Base-by-base conservation (phyloP, 768 basidiomycete species). In the Mycena crocata region DNA sequence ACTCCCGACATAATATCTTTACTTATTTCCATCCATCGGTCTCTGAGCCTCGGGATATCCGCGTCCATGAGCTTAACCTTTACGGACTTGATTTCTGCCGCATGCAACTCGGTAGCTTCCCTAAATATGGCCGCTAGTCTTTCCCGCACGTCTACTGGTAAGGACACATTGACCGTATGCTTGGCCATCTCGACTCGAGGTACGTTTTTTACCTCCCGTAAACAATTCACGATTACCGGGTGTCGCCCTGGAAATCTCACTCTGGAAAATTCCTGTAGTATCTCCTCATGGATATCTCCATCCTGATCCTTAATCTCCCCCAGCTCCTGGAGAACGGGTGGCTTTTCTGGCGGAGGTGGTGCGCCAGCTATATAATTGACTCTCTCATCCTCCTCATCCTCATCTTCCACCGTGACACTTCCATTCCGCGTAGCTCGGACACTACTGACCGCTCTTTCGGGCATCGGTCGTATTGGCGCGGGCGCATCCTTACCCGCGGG, bases 1-100 rank as follows among this genome's bases (percentile, higher is more conserved):
- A 71, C 57, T 1, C 73, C 74, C 21, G 65, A 49, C 19, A 78
- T 45, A 9, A 78, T 76, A 30, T 77, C 73, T 14, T 51, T 23
- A 34, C 56, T 74, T 14, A 69, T 45, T 14, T 75, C 66, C 30
- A 71, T 56, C 75, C 73, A 78, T 15, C 59, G 68, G 21, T 71
- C 64, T 2, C 60, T 13, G 74, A 62, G n/a, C 15, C 40, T 30
- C 5, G 70, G 70, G 17, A 70, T 68, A 52, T 74, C 70, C 23
- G 63, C 57, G 17, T 61, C 39, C 8, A 55, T 57, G 10, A 61
- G n/a, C 28, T 37, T 13, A 1, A 24, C 9, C 6, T 45, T 26
- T 28, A 34, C 50, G 3, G 7, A 5, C 5, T 34, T 30, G 24
- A 50, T 39, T 30, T 62, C 60, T 6, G 5, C 17, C 7, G 45